These are phyloP conservation scores for Gaeumannomyces tritici DNA, from an alignment of 2,329 filamentous ascomycete species.

Conservation along the genomic window DNA sequence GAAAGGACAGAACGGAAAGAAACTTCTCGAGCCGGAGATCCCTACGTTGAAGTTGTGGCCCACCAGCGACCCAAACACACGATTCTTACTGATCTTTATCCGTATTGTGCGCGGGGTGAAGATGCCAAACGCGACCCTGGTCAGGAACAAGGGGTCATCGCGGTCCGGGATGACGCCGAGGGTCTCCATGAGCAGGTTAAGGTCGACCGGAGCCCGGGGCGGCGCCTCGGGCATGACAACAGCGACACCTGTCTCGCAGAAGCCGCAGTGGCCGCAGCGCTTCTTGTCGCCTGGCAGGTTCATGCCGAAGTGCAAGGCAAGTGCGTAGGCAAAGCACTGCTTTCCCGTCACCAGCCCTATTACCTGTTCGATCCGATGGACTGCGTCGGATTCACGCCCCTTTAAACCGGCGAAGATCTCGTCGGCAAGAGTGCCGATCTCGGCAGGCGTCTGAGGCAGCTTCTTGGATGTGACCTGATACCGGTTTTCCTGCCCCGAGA, in stretches of 20 bases:
- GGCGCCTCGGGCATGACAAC: slow-evolving; percentile 14
- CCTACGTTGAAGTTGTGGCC: slow-evolving; percentile 36
- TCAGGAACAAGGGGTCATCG: slow-evolving; percentile 49
- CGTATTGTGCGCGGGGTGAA: slow-evolving; percentile 42
- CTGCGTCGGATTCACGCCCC: slow-evolving; percentile 39
- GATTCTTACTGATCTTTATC: slow-evolving; percentile 33
- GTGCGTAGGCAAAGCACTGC: slow-evolving; percentile 38
- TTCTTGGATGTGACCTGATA: slow-evolving; percentile 34
- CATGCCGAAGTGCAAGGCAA: slow-evolving; percentile 51
- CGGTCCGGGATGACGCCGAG: slow-evolving; percentile 32
- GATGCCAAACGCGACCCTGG: slow-evolving; percentile 53
- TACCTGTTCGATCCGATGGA: slow-evolving; percentile 39
- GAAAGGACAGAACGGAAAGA: neutral
- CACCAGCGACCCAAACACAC: slow-evolving; percentile 41
- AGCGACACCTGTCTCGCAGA: slow-evolving; percentile 26
- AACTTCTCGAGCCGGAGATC: neutral
- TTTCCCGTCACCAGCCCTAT: slow-evolving; percentile 39
- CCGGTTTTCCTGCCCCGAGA: slow-evolving; percentile 40
- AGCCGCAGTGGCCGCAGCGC: slow-evolving; percentile 47
- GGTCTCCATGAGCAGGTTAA: slow-evolving; percentile 28
- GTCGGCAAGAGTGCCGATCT: slow-evolving; percentile 33
- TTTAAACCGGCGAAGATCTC: slow-evolving; percentile 40
- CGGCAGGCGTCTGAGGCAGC: slow-evolving; percentile 30
- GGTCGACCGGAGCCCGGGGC: slow-evolving; percentile 22
- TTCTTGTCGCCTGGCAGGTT: slow-evolving; percentile 27